A percentile compares a stretch with the other conserved stretches of the same genome.
Evolutionary conservation across 2,329 filamentous ascomycete genomes (phyloP).

Genomic region (Arthrobotrys sinensis): DNA sequence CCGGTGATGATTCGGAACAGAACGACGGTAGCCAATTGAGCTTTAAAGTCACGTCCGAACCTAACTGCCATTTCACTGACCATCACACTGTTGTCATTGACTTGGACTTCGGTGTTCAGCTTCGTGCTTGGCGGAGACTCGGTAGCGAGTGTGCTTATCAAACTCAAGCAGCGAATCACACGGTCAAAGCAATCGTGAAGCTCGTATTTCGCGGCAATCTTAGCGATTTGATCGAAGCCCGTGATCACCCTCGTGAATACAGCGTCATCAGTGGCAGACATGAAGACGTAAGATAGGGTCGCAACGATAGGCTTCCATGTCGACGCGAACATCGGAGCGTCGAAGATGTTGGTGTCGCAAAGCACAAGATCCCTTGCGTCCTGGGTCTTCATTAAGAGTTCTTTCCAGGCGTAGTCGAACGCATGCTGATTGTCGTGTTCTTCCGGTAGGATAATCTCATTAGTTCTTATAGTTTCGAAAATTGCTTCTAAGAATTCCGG

Average conservation of each 20-base stretch:
- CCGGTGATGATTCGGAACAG: conserved; percentile 91
- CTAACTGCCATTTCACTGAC: conserved; percentile 97
- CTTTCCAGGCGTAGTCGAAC: conserved; percentile 81
- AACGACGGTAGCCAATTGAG: conserved; percentile 94
- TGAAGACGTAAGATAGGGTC: conserved; percentile 97
- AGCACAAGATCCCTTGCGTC: conserved; percentile 80
- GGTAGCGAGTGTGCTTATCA: conserved; percentile 88
- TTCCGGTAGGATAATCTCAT: conserved; percentile 96
- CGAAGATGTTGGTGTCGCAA: conserved; percentile 89
- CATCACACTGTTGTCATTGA: conserved; percentile 93
- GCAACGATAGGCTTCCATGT: conserved; percentile 97
- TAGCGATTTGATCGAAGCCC: conserved; percentile 95
- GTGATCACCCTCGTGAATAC: conserved; percentile 94
- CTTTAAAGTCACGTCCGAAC: conserved; percentile 92
- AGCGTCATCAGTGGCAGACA: conserved; percentile 96
- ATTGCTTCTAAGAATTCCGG: conserved; percentile 87
- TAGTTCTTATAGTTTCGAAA: conserved; percentile 89
- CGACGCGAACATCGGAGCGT: conserved; percentile 96
- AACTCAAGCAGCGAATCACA: conserved; percentile 89
- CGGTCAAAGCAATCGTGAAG: conserved; percentile 90
- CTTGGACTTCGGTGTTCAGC: conserved; percentile 95
- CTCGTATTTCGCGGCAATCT: conserved; percentile 87
- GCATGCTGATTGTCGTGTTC: conserved; percentile 71
- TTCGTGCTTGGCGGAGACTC: conserved; percentile 83
- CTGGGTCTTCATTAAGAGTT: conserved; percentile 87